Evolutionary conservation across 495 filamentous ascomycete genomes (phyloP), one percentile per base, ranked within the genome.

Genomic region (Podospora anserina): DNA sequence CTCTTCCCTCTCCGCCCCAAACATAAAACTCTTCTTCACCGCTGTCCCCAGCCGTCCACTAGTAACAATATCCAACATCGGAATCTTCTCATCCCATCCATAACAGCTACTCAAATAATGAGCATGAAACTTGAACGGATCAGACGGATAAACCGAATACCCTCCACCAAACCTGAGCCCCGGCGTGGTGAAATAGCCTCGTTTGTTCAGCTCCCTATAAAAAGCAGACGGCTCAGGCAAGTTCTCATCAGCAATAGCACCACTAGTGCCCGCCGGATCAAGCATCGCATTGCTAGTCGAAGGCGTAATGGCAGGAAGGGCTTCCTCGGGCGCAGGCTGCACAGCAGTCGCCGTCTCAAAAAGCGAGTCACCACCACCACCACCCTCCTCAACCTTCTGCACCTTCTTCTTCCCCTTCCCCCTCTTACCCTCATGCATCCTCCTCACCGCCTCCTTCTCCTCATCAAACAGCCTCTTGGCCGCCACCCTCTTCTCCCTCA

Each of bases 121-220:
- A 44, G 90, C 92, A 78, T 99, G 95, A 79, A 94, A 99, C 11
- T 96, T 90, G 30, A 98, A 81, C 0, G 95, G 92, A 78, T 99
- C 95, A 39, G 96, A 96, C 0, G 95, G 95, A 74, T 99, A 98
- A 1, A 94, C 93, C 67, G 91, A 90, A 79, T 92, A 97, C 75
- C 97, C 88, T 73, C 93, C 96, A 39, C 95, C 95, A 74, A 99
- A 99, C 28, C 95, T 91, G 32, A 99, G 83, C 9, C 96, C 95
- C 1, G 95, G 96, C 56, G 90, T 91, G 54, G 96, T 85, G 80
- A 90, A 99, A 78, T 97, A 99, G 49, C 88, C 90, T 16, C 85
- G 80, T 7, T 84, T 80, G 72, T 97, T 93, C 20, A 98, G 84
- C 75, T 95, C 88, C 18, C 84, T 86, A 80, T 88, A 92, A n/a